A percentile compares a stretch with the other conserved stretches of the same genome.
Conservation (phyloP, 1,139 yeast genomes). For the Geotrichum macrosporum region DNA sequence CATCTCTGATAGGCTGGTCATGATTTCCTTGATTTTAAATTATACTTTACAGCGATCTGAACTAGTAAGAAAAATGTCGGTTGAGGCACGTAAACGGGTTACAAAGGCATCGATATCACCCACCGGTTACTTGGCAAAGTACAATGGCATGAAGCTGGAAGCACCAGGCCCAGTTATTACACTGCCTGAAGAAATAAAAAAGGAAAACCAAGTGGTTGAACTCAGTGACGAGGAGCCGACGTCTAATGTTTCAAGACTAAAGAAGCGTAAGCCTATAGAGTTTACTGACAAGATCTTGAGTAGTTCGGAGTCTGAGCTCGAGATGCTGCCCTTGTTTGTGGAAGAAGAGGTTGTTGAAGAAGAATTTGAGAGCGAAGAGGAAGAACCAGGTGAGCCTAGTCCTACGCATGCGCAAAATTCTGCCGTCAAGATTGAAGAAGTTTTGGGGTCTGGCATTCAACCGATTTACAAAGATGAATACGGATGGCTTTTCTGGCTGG, state of each 20-base stretch:
- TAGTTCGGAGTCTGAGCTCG: slow-evolving; percentile 6
- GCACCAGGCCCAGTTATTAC: slow-evolving; percentile 3
- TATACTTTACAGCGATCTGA: slow-evolving; percentile 9
- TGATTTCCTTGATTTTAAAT: slow-evolving; percentile 5
- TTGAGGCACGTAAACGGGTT: slow-evolving; percentile 4
- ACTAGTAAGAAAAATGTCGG: slow-evolving; percentile 2
- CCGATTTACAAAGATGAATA: slow-evolving; percentile 5
- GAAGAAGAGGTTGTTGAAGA: not conserved
- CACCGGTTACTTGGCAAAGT: slow-evolving; percentile 8
- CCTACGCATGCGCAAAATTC: not conserved
- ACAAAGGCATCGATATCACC: slow-evolving; percentile 2
- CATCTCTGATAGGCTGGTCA: slow-evolving; percentile 4
- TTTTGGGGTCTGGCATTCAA: slow-evolving; percentile 13
- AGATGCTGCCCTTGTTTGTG: not conserved
- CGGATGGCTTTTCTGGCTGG: slow-evolving; percentile 7
- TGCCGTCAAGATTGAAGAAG: slow-evolving; percentile 3
- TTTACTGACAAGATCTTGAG: not conserved
- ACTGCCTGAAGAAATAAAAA: not conserved
- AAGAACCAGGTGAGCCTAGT: not conserved
- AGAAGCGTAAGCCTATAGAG: not conserved
- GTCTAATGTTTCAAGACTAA: not conserved
- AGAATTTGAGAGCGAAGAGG: not conserved
- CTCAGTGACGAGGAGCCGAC: not conserved
- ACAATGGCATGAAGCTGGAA: not conserved
- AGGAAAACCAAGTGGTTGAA: not conserved